Evolutionary conservation across 495 filamentous ascomycete species (phyloP).

Genomic region (Xanthoparmelia taractica): DNA sequence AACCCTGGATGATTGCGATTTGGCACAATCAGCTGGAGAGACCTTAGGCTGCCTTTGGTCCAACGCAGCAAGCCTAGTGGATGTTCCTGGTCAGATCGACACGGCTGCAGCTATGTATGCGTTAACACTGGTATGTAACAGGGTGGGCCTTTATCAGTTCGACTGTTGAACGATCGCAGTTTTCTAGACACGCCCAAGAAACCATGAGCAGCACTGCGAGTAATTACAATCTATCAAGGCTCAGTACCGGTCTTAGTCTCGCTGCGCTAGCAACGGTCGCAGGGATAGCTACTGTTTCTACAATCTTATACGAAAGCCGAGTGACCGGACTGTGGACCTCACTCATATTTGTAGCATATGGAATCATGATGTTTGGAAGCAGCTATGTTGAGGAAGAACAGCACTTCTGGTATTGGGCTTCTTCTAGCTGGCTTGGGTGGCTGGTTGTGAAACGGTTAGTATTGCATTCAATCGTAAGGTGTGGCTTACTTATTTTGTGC

Average conservation of each 20-base stretch:
- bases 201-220: constrained; percentile 80
- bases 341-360: constrained; percentile 50
- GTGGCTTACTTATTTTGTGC: not conserved
- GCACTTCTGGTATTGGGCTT: constrained; percentile 93
- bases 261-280: constrained; percentile 38
- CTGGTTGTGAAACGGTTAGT: constrained; percentile 45
- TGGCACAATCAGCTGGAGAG: constrained; percentile 42
- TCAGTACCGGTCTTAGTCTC: constrained; percentile 47
- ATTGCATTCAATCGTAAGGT: not conserved
- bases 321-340: constrained; percentile 11
- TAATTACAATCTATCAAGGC: constrained; percentile 69
- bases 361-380: constrained; percentile 91
- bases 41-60: constrained; percentile 62
- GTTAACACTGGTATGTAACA: constrained; percentile 19
- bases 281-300: constrained; percentile 10
- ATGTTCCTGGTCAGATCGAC: not conserved
- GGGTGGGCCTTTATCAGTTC: constrained; percentile 13
- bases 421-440: constrained; percentile 66
- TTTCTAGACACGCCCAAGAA: constrained; percentile 60
- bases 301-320: not conserved
- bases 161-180: constrained; percentile 38
- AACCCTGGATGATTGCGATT: constrained; percentile 36
- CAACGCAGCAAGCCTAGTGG: constrained; percentile 22
- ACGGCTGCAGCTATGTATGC: constrained; percentile 4
- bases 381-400: constrained; percentile 98